Evolutionary conservation across 2,329 filamentous ascomycete species (phyloP).

Genomic region (Cladophialophora yegresii): DNA sequence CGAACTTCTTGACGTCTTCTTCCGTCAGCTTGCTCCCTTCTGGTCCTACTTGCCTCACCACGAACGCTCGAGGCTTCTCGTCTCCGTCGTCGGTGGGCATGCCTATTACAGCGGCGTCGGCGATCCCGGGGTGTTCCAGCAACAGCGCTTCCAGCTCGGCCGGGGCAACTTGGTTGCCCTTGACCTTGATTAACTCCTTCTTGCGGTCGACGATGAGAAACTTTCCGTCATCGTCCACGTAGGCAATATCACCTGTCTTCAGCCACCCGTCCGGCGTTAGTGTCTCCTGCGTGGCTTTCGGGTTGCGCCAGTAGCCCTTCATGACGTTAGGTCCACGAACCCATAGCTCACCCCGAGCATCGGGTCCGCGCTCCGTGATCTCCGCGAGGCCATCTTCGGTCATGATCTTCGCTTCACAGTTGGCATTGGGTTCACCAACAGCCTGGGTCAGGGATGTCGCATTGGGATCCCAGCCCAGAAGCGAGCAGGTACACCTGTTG

Average conservation of each 20-base stretch:
- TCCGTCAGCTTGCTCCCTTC: slow-evolving; percentile 39
- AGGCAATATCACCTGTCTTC: slow-evolving; percentile 62
- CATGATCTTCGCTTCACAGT: slow-evolving; percentile 69
- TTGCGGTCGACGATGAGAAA: slow-evolving; percentile 70
- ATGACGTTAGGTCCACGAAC: slow-evolving; percentile 60
- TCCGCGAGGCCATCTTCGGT: slow-evolving; percentile 40
- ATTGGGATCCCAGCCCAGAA: slow-evolving; percentile 64
- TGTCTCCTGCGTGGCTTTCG: slow-evolving; percentile 56
- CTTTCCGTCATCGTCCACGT: slow-evolving; percentile 39
- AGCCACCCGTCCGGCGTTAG: slow-evolving; percentile 59
- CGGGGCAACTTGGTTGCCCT: slow-evolving; percentile 55
- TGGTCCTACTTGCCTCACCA: slow-evolving; percentile 42
- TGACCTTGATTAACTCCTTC: slow-evolving; percentile 60
- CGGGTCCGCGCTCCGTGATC: slow-evolving; percentile 26
- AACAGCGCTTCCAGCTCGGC: slow-evolving; percentile 52
- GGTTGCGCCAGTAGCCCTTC: slow-evolving; percentile 62
- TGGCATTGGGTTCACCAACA: slow-evolving; percentile 70
- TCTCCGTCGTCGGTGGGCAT: slow-evolving; percentile 44
- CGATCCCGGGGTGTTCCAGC: slow-evolving; percentile 48
- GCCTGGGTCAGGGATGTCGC: slow-evolving; percentile 49
- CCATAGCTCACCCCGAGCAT: slow-evolving; percentile 51
- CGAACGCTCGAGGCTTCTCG: slow-evolving; percentile 45
- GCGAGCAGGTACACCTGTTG: slow-evolving; percentile 64
- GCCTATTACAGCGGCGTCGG: slow-evolving; percentile 53
- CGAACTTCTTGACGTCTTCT: slow-evolving; percentile 42